Evolutionary conservation across 1,284 basidiomycete species (phyloP), one percentile per base, ranked within the genome.

Genomic region (Boletellus sp.): DNA sequence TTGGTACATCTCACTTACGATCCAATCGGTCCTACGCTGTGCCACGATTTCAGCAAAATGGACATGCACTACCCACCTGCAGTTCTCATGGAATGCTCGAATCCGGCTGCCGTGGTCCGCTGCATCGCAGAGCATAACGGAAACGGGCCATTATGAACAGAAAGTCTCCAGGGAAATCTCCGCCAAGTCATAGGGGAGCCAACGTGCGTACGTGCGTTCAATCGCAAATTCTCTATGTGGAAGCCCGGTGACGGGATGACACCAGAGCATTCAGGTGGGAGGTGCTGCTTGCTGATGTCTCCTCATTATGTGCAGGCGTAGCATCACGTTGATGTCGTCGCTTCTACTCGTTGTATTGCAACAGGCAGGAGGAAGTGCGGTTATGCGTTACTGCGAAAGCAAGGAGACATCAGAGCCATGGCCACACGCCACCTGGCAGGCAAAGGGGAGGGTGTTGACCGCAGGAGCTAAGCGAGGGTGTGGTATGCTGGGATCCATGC

Each of bases 401-500:
- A 53, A 49, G 57, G 47, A 65, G 54, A 52, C 47, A 66, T 61
- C 64, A 62, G 22, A 54, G 48, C 45, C 46, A 53, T 51, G 30
- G 47, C 47, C 46, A 47, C 45, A 62, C 55, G 56, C 66, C 56
- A 62, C 57, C 66, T 55, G 63, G 66, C 63, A 64, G 64, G 63
- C 51, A 60, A 35, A 62, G 53, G 59, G 66, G 53, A 60, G 61
- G 66, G 55, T 5, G 53, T 47, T 57, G 49, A 38, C 66, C 61
- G 62, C 66, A 60, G 59, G 53, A 21, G 43, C 52, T 66, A 68
- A 66, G 63, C 66, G 63, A 65, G 59, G 57, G 53, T 51, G 59
- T 35, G 53, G 44, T 62, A 32, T 57, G 58, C 48, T 48, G 58
- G 49, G 43, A 39, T 54, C 47, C 63, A 63, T 61, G 60, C 55